Evolutionary conservation across 2,329 filamentous ascomycete species (phyloP).

Genomic region (Colletotrichum truncatum): DNA sequence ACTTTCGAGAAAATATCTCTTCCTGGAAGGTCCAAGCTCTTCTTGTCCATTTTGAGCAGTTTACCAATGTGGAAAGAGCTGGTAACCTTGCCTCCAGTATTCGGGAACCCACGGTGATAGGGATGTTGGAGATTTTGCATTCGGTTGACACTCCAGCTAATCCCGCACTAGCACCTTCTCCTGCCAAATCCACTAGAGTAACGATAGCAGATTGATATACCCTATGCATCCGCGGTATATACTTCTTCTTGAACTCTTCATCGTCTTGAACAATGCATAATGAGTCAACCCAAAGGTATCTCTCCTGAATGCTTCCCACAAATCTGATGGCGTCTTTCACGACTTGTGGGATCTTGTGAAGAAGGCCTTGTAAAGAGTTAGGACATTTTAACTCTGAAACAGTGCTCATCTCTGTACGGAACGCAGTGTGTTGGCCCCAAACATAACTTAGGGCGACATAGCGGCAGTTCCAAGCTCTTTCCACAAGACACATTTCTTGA

Average conservation of each 20-base stretch:
- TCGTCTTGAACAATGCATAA: background rate
- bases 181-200: background rate
- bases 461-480: background rate
- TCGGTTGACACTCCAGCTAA: background rate
- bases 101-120: background rate
- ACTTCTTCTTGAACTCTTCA: background rate
- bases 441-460: background rate
- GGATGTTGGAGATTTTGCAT: too few species aligned
- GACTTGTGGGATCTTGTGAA: background rate
- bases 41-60: background rate
- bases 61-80: background rate
- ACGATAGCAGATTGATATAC: background rate
- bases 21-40: slow-evolving; percentile 4
- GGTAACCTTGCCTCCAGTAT: background rate
- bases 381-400: background rate
- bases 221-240: background rate
- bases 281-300: background rate
- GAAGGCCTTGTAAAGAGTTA: background rate
- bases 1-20: background rate
- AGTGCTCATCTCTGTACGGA: background rate
- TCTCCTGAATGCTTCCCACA: background rate
- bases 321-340: background rate
- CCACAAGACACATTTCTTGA: background rate
- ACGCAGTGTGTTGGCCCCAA: background rate
- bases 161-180: background rate